A percentile compares a stretch with the other conserved stretches of the same genome.
Evolutionary conservation across 345 rosid species (phyloP).

Genomic region (Fremontodendron californicum): DNA sequence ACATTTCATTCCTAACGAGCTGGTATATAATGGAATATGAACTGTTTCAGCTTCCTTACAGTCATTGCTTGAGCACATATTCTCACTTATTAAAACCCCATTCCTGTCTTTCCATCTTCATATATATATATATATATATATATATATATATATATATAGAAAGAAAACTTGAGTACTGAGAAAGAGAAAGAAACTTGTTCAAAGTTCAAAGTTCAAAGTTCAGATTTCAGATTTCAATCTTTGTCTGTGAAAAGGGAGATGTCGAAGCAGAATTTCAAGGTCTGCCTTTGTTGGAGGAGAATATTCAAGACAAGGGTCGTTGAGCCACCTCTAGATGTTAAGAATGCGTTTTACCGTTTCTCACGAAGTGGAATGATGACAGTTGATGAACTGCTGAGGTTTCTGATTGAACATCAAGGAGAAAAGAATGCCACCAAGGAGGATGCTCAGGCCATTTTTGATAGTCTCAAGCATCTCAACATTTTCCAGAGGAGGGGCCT

Average conservation of each 20-base stretch:
- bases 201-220: background rate
- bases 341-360: slow-evolving; percentile 27
- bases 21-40: background rate
- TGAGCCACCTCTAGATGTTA: slow-evolving; percentile 45
- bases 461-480: slow-evolving; percentile 47
- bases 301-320: slow-evolving; percentile 35
- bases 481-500: slow-evolving; percentile 47
- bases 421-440: slow-evolving; percentile 36
- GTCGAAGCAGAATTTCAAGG: slow-evolving; percentile 30
- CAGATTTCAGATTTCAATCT: background rate
- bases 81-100: slow-evolving; percentile 30
- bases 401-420: slow-evolving; percentile 39
- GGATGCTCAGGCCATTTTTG: slow-evolving; percentile 45
- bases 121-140: background rate
- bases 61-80: slow-evolving; percentile 28
- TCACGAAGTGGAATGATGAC: slow-evolving; percentile 45
- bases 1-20: background rate
- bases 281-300: slow-evolving; percentile 51
- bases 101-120: slow-evolving; percentile 5
- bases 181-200: background rate
- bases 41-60: slow-evolving; percentile 21
- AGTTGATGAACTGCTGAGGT: slow-evolving; percentile 33
- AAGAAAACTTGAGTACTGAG: background rate
- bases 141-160: background rate
- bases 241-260: background rate